phyloP scores from a whole-genome alignment of 345 rosid genomes.

The Barbarea vulgaris region DNA sequence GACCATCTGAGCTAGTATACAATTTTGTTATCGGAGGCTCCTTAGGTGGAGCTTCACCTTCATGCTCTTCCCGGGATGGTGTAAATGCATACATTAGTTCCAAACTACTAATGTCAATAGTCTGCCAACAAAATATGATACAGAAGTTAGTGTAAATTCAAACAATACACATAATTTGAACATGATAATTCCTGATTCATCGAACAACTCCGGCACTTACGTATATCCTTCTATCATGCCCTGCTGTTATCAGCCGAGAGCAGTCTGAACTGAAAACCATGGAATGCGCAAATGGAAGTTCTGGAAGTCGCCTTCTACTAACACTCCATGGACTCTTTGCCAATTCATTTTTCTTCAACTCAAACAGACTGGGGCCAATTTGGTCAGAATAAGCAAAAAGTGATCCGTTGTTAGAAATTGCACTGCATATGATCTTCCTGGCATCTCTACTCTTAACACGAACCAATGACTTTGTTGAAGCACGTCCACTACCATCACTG shows the following conservation, averaged over 20 bases:
- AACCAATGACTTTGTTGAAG: conserved; percentile 63
- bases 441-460: conserved; percentile 72
- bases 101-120: conserved; percentile 65
- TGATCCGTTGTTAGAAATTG: conserved; percentile 72
- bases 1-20: conserved; percentile 85
- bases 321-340: conserved; percentile 61
- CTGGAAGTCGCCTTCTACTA: conserved; percentile 67
- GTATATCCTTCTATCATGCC: conserved; percentile 79
- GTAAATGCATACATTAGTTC: conserved; percentile 61
- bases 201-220: conserved; percentile 47
- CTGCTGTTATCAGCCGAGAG: conserved; percentile 66
- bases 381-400: conserved; percentile 85
- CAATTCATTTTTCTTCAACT: conserved; percentile 52
- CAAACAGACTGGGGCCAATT: conserved; percentile 65
- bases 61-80: conserved; percentile 57
- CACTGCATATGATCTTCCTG: conserved; percentile 81
- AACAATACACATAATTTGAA: not conserved
- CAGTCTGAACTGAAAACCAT: conserved; percentile 82
- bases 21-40: conserved; percentile 92
- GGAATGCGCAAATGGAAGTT: conserved; percentile 72
- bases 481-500: conserved; percentile 52
- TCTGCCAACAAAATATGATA: conserved; percentile 43
- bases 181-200: not conserved
- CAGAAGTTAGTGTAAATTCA: conserved; percentile 1
- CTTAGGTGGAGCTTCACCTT: conserved; percentile 48